phyloP scores from a whole-genome alignment of 495 filamentous ascomycete genomes.

The Podospora tetraspora region DNA sequence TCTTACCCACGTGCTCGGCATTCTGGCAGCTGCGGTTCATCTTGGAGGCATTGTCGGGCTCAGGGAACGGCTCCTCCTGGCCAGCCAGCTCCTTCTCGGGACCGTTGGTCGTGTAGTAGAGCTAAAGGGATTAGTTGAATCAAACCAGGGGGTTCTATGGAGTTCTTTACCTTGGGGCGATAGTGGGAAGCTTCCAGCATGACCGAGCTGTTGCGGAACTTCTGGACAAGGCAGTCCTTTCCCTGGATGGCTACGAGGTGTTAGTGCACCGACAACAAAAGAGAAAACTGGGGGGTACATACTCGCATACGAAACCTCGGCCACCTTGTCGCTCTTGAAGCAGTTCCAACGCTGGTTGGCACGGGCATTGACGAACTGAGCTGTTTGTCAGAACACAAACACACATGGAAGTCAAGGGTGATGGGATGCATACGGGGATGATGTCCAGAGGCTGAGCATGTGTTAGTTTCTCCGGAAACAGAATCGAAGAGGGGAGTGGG shows the following conservation, averaged over 20 bases:
- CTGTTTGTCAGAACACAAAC: slow-evolving; percentile 25
- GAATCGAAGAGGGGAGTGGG: not conserved
- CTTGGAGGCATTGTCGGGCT: slow-evolving; percentile 76
- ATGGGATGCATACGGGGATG: slow-evolving; percentile 52
- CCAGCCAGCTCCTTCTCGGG: slow-evolving; percentile 40
- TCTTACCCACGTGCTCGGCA: slow-evolving; percentile 70
- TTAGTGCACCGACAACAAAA: slow-evolving; percentile 13
- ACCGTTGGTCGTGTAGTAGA: slow-evolving; percentile 46
- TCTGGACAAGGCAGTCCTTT: slow-evolving; percentile 79
- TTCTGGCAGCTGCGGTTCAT: slow-evolving; percentile 80
- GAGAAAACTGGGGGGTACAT: slow-evolving; percentile 33
- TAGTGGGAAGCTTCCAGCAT: slow-evolving; percentile 79
- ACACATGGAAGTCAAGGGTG: not conserved
- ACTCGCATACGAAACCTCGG: slow-evolving; percentile 93
- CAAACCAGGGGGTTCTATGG: slow-evolving; percentile 11
- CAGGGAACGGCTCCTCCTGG: slow-evolving; percentile 66
- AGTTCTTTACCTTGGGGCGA: slow-evolving; percentile 65
- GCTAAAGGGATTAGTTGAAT: slow-evolving; percentile 31
- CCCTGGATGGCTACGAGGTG: slow-evolving; percentile 71
- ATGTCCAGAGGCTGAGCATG: slow-evolving; percentile 60
- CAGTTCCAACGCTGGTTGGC: slow-evolving; percentile 74
- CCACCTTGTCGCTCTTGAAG: slow-evolving; percentile 77
- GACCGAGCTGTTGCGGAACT: slow-evolving; percentile 93
- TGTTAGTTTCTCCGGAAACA: slow-evolving; percentile 25
- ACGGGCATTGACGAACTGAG: slow-evolving; percentile 68